Evolutionary conservation across 371 early-diverging fungal genomes (phyloP).

Genomic region (Rhizopus delemar): DNA sequence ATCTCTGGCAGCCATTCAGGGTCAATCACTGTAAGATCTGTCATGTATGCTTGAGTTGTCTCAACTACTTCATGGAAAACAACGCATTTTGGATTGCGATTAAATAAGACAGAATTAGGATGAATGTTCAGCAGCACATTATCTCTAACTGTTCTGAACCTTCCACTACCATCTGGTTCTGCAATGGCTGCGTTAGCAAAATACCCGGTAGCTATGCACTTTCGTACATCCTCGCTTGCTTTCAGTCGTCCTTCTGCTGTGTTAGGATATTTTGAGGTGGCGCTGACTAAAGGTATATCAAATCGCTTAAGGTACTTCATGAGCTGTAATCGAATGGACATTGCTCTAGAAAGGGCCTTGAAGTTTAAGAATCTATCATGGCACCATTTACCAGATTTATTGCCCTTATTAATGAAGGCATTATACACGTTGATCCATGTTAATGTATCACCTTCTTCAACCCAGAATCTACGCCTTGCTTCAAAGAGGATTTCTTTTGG

Average conservation of each 20-base stretch:
- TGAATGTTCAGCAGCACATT: slow-evolving; percentile 66
- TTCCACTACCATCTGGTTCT: slow-evolving; percentile 61
- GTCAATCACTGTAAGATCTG: slow-evolving; percentile 72
- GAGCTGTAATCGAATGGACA: slow-evolving; percentile 71
- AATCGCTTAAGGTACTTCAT: slow-evolving; percentile 64
- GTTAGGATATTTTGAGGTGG: slow-evolving; percentile 34
- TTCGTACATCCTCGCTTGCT: slow-evolving; percentile 57
- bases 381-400: slow-evolving; percentile 76
- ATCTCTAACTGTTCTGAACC: slow-evolving; percentile 67
- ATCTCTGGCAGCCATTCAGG: slow-evolving; percentile 72
- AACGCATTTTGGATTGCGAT: slow-evolving; percentile 75
- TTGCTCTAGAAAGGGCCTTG: slow-evolving; percentile 69
- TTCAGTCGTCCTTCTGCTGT: slow-evolving; percentile 31
- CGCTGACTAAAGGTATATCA: slow-evolving; percentile 48
- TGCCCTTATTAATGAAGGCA: slow-evolving; percentile 67
- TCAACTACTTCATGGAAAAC: slow-evolving; percentile 81
- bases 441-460: slow-evolving; percentile 83
- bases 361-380: slow-evolving; percentile 72
- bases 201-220: slow-evolving; percentile 75
- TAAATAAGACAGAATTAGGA: slow-evolving; percentile 76
- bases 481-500: slow-evolving; percentile 57
- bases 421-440: slow-evolving; percentile 79
- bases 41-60: slow-evolving; percentile 74
- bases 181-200: slow-evolving; percentile 76
- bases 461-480: slow-evolving; percentile 72